Evolutionary conservation across 768 basidiomycete genomes (phyloP).

Genomic region (Cystoderma amianthinum): DNA sequence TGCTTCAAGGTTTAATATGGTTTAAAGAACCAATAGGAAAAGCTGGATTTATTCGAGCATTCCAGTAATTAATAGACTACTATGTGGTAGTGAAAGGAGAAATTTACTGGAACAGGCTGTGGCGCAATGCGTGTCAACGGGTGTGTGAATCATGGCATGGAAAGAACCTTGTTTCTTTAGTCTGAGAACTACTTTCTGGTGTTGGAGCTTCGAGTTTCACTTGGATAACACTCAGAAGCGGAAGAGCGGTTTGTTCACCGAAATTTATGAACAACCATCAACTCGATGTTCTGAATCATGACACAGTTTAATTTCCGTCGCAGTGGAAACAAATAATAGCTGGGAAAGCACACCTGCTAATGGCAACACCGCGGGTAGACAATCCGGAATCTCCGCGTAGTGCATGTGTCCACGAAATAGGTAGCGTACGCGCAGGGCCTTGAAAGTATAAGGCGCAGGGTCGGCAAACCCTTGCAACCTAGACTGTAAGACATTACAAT

Average conservation of each 20-base stretch:
- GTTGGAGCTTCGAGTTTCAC: too few species aligned
- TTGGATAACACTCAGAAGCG: too few species aligned
- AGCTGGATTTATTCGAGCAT: not conserved
- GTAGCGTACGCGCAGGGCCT: constrained; percentile 69
- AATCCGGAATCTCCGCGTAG: constrained; percentile 72
- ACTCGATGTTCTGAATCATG: constrained; percentile 15
- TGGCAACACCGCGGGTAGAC: constrained; percentile 64
- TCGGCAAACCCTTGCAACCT: constrained; percentile 87
- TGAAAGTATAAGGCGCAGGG: constrained; percentile 67
- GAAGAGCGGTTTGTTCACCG: constrained; percentile 4
- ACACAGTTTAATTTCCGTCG: constrained; percentile 8
- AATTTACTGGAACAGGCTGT: too few species aligned
- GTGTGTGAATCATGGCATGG: too few species aligned
- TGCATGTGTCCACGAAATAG: constrained; percentile 68
- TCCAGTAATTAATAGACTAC: too few species aligned
- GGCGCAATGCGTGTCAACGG: too few species aligned
- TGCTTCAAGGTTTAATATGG: not conserved
- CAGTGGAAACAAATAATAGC: constrained; percentile 5
- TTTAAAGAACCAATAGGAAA: not conserved
- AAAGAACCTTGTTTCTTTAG: not conserved
- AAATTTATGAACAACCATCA: constrained; percentile 5
- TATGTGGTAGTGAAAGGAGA: too few species aligned
- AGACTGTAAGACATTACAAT: constrained; percentile 30
- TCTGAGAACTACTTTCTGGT: not conserved
- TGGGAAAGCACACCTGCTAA: constrained; percentile 51